Base-by-base conservation (phyloP, 192 early-diverging fungal species). In the Kappamyces sp. region DNA sequence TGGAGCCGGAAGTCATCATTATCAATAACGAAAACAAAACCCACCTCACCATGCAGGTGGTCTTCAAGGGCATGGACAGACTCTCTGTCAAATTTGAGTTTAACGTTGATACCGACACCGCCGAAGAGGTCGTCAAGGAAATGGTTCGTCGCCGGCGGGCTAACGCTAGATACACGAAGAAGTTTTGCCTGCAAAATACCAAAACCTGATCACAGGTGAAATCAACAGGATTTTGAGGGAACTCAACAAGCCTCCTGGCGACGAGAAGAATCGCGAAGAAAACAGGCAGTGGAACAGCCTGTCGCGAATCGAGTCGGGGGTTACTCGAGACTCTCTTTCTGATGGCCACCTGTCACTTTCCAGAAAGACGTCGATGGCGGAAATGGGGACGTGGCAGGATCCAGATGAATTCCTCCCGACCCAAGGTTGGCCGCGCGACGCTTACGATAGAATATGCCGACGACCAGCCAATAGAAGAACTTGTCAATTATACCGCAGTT, bases 41-140 rank as follows among this genome's bases (percentile, higher is more conserved):
- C 33, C 82, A 84, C 53, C 57, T 88, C 40, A 83, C 74, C 1
- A 72, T 89, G 42, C 87, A 89, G 66, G 85, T 89, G 1, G 80
- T 86, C 13, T 87, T 87, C 60, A 87, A 87, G 57, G 87, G 86
- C 13, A 84, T 81, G 74, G 87, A 89, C 51, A 79, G 78, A 59
- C 71, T 89, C 9, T 89, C 88, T 1, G 87, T 90, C 2, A 89
- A 89, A 59, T 90, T 90, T 65, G 86, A 89, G 47, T 90, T 90
- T 55, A 89, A 89, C 64, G 86, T 78, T 1, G 87, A 87, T 44
- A 86, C 82, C 0, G 87, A 89, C 48, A 89, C 87, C 0, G 87
- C 87, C 1, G 87, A 88, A 37, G 83, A 86, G 49, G 87, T 89
- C 35, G 87, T 89, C 0, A 83, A 82, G 42, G 87, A 89, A 64